Evolutionary conservation across 2,329 filamentous ascomycete species (phyloP).

Genomic region (Sporothrix inflata): DNA sequence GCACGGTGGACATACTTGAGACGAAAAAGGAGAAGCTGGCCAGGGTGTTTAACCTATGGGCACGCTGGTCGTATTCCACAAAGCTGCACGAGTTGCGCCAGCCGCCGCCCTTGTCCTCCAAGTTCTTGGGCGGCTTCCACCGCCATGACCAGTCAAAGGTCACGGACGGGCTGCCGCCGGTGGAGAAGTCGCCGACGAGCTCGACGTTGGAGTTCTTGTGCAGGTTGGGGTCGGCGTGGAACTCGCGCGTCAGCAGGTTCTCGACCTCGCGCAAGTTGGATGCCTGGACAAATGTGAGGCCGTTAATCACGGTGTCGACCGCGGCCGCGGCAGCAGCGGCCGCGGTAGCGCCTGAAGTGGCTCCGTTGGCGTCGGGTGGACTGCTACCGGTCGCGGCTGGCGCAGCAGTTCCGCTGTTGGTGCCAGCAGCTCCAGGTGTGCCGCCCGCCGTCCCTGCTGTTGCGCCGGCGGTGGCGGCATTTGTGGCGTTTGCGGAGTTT

Average conservation of each 20-base stretch:
- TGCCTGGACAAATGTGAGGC: constrained; percentile 89
- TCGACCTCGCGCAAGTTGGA: constrained; percentile 86
- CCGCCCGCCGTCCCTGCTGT: constrained; percentile 28
- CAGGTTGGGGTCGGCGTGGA: constrained; percentile 94
- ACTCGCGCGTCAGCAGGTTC: constrained; percentile 90
- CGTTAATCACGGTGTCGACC: constrained; percentile 77
- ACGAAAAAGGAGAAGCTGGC: constrained; percentile 97
- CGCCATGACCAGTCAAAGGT: constrained; percentile 96
- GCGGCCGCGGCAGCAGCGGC: constrained; percentile 39
- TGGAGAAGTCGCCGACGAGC: constrained; percentile 88
- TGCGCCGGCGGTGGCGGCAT: constrained; percentile 5
- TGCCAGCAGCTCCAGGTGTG: constrained; percentile 9
- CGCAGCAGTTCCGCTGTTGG: constrained; percentile 28
- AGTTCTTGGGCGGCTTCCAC: constrained; percentile 85
- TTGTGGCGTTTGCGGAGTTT: constrained; percentile 1
- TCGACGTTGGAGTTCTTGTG: constrained; percentile 97
- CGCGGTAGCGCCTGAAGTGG: constrained; percentile 40
- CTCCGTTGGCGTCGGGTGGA: constrained; percentile 53
- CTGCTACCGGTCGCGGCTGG: constrained; percentile 31
- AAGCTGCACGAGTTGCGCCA: constrained; percentile 98
- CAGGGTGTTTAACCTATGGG: constrained; percentile 84
- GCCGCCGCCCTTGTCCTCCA: constrained; percentile 82
- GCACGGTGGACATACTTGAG: constrained; percentile 60
- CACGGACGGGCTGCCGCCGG: constrained; percentile 78
- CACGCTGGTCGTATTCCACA: constrained; percentile 93